Percentiles rank a stretch among this genome's conserved stretches.
phyloP scores from a whole-genome alignment of 225 moss, liverwort and hornwort genomes.

The Pseudisothecium myosuroides region DNA sequence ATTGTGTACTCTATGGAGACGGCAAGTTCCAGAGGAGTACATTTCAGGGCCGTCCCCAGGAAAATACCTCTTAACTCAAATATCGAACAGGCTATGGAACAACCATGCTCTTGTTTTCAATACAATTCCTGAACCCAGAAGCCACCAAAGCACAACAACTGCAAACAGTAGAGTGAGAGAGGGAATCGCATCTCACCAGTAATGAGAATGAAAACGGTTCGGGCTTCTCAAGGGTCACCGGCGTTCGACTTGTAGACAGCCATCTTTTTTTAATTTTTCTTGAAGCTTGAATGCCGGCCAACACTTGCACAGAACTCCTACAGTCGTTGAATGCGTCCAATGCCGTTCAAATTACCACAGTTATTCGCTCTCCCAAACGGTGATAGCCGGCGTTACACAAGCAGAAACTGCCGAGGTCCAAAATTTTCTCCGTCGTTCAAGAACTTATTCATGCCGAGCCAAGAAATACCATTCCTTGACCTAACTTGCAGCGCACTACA shows the following conservation, averaged over 20 bases:
- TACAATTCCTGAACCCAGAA: background rate
- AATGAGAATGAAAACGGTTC: background rate
- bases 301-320: background rate
- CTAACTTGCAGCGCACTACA: background rate
- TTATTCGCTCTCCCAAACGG: background rate
- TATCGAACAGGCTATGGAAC: background rate
- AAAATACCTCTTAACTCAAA: background rate
- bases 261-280: background rate
- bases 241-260: conserved; percentile 30
- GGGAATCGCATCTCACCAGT: background rate
- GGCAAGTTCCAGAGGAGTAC: no score
- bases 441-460: conserved; percentile 22
- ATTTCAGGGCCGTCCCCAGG: background rate
- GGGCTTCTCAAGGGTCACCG: conserved; percentile 15
- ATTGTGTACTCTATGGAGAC: background rate
- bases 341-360: background rate
- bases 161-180: background rate
- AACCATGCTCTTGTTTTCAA: background rate
- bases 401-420: background rate
- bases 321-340: background rate
- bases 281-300: background rate
- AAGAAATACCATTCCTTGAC: background rate
- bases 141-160: background rate
- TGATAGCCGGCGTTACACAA: background rate
- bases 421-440: conserved; percentile 16